phyloP scores from a whole-genome alignment of 2,329 filamentous ascomycete species.

The Penicillium sp. region DNA sequence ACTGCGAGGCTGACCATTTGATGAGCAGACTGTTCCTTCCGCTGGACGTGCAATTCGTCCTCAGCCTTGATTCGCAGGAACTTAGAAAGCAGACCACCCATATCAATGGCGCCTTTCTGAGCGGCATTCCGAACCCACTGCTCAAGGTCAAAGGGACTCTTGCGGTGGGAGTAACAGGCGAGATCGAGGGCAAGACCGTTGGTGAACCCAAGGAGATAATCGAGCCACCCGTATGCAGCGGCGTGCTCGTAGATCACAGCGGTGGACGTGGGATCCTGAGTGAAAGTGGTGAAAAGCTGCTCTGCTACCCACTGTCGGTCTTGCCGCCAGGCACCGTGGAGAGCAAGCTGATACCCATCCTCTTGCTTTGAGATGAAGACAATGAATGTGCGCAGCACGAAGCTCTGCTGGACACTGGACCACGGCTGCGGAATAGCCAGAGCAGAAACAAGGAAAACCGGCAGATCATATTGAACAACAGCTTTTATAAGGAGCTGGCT shows the following conservation, averaged over 20 bases:
- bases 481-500: constrained; percentile 57
- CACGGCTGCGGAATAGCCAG: constrained; percentile 49
- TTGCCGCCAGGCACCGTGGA: constrained; percentile 88
- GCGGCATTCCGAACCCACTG: constrained; percentile 74
- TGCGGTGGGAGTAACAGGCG: constrained; percentile 77
- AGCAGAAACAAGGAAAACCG: constrained; percentile 51
- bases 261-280: constrained; percentile 64
- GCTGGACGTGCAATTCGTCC: constrained; percentile 72
- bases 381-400: constrained; percentile 60
- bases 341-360: constrained; percentile 77
- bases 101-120: constrained; percentile 60
- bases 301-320: constrained; percentile 83
- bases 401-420: constrained; percentile 47
- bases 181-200: constrained; percentile 87
- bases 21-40: constrained; percentile 61
- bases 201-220: constrained; percentile 71
- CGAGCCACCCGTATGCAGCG: constrained; percentile 76
- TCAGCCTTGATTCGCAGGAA: constrained; percentile 83
- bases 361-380: constrained; percentile 79
- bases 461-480: constrained; percentile 55
- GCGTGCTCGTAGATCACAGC: constrained; percentile 75
- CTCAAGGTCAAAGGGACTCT: constrained; percentile 73
- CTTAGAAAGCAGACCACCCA: constrained; percentile 69
- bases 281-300: constrained; percentile 74
- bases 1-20: constrained; percentile 75